These are phyloP conservation scores for Penicillium paxilli DNA, from an alignment of 495 filamentous ascomycete genomes.

Conservation along the genomic window DNA sequence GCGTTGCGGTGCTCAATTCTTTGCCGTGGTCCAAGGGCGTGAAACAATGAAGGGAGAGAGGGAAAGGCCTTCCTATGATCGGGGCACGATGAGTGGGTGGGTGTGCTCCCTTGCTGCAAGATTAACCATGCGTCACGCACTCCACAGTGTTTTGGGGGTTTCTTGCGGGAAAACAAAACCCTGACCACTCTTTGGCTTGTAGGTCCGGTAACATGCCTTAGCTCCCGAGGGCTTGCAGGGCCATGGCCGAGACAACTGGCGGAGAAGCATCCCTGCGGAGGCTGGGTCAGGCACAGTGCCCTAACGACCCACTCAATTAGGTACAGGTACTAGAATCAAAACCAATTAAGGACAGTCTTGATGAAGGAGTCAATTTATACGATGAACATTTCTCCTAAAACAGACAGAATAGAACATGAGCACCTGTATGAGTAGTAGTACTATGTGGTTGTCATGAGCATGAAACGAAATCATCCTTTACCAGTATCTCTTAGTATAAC, in stretches of 20 bases:
- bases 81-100: background rate
- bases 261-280: background rate
- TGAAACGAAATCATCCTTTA: too few species aligned
- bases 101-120: slow-evolving; percentile 19
- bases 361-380: too few species aligned
- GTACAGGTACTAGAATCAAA: background rate
- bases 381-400: too few species aligned
- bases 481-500: too few species aligned
- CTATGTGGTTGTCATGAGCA: too few species aligned
- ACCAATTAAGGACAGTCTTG: too few species aligned
- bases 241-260: slow-evolving; percentile 1
- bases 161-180: background rate
- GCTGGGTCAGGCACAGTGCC: slow-evolving; percentile 8
- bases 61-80: slow-evolving; percentile 7
- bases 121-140: slow-evolving; percentile 9
- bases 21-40: slow-evolving; percentile 13
- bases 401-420: too few species aligned
- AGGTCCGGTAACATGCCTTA: slow-evolving; percentile 21
- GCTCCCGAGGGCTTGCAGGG: slow-evolving; percentile 10
- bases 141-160: slow-evolving; percentile 6
- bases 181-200: background rate
- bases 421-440: too few species aligned
- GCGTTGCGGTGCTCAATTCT: slow-evolving; percentile 17
- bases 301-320: slow-evolving; percentile 6
- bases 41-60: slow-evolving; percentile 26